These are phyloP conservation scores for Nemania sp. DNA, from an alignment of 2,329 filamentous ascomycete species.

Conservation along the genomic window DNA sequence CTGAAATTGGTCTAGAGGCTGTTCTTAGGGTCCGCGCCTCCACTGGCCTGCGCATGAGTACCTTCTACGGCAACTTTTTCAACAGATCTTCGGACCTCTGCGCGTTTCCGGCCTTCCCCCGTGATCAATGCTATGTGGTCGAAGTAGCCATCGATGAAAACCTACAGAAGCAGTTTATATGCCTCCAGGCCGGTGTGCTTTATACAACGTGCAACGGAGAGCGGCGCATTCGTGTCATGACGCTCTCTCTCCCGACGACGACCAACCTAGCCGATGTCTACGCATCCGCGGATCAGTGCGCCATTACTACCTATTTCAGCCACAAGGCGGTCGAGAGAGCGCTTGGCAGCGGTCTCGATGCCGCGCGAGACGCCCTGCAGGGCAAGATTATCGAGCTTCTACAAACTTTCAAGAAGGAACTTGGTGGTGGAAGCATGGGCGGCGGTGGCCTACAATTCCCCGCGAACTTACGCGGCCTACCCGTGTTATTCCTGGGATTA, in stretches of 20 bases:
- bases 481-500: slow-evolving; percentile 86
- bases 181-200: slow-evolving; percentile 89
- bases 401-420: slow-evolving; percentile 94
- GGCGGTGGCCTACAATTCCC: slow-evolving; percentile 89
- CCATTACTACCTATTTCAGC: slow-evolving; percentile 90
- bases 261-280: slow-evolving; percentile 89
- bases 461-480: slow-evolving; percentile 84
- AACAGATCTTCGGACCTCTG: slow-evolving; percentile 97
- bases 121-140: slow-evolving; percentile 96
- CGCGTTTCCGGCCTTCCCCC: slow-evolving; percentile 95
- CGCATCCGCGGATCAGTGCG: slow-evolving; percentile 90
- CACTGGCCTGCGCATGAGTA: slow-evolving; percentile 92
- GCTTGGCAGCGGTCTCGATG: slow-evolving; percentile 82
- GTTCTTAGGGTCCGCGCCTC: slow-evolving; percentile 94
- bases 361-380: slow-evolving; percentile 87
- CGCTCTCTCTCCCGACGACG: slow-evolving; percentile 88
- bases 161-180: slow-evolving; percentile 87
- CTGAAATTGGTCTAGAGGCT: slow-evolving; percentile 93
- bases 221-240: slow-evolving; percentile 91
- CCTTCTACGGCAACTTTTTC: slow-evolving; percentile 99
- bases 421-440: slow-evolving; percentile 93
- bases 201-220: slow-evolving; percentile 99
- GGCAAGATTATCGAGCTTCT: slow-evolving; percentile 90
- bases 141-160: slow-evolving; percentile 98
- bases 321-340: slow-evolving; percentile 96